Evolutionary conservation across 192 early-diverging fungal genomes (phyloP), one percentile per base, ranked within the genome.

Genomic region (Paraglomus brasilianum): DNA sequence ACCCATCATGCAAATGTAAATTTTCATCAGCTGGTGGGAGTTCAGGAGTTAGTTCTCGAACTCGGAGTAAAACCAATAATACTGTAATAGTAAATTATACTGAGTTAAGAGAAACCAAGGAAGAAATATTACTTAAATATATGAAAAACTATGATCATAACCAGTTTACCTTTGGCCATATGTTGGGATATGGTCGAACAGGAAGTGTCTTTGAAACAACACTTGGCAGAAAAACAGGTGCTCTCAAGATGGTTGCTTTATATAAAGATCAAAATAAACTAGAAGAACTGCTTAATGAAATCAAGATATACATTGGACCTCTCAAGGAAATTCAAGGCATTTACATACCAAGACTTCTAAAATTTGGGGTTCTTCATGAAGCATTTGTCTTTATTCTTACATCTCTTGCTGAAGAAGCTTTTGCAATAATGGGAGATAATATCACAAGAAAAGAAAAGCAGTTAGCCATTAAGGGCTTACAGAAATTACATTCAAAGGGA

Each of bases 401-500:
- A 9, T 65, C 0, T 1, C 11, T 65, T 49, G 44, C 36, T 19
- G 36, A 17, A 22, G 10, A 17, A 9, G 19, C 38, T 5, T 51
- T 66, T 66, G 48, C 48, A 17, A 10, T 39, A 8, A 9, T 41
- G 5, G 36, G 14, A 60, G 48, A 50, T 38, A 51, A 24, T 64
- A 13, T 49, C 15, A 51, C 63, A 38, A 5, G 50, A 65, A 2
- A 66, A 36, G 5, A 66, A 19, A 49, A 66, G 48, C 22, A 50
- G 47, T 38, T 66, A 1, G 48, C 64, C 17, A 66, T 66, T 39
- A 7, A 48, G 4, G 44, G 62, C 19, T 64, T 64, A 64, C 62
- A 22, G 45, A 44, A 38, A 41, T 69, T 76, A 52, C 75, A 76
- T 43, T 14, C 47, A 10, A 38, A 62, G 19, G 75, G 59, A 41